Conservation (phyloP, 805 yeast genomes). For the Candida coquimbonensis region DNA sequence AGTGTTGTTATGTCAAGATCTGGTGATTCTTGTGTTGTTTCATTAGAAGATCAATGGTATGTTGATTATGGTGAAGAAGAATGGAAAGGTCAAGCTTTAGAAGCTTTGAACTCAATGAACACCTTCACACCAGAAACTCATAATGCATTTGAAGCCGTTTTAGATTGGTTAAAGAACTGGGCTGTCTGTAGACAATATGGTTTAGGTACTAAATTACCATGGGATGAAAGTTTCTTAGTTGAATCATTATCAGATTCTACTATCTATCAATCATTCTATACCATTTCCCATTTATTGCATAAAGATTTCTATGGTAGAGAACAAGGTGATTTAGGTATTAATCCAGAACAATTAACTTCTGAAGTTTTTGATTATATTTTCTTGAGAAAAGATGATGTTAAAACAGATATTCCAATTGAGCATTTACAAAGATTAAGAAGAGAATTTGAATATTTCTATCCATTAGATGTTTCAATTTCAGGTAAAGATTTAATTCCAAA, state of each 20-base stretch:
- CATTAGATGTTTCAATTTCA: constrained; percentile 84
- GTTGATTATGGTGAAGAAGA: constrained; percentile 91
- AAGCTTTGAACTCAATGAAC: constrained; percentile 69
- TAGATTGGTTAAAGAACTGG: constrained; percentile 97
- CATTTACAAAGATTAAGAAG: constrained; percentile 72
- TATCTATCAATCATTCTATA: constrained; percentile 89
- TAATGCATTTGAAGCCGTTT: constrained; percentile 87
- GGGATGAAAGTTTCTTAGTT: constrained; percentile 91
- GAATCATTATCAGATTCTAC: constrained; percentile 97
- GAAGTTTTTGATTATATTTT: constrained; percentile 91
- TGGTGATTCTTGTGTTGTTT: constrained; percentile 94
- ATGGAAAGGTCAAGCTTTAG: constrained; percentile 80
- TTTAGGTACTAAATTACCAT: constrained; percentile 88
- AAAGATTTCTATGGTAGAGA: constrained; percentile 76
- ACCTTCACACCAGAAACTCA: constrained; percentile 77
- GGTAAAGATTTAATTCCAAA: constrained; percentile 97
- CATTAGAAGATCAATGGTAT: constrained; percentile 98
- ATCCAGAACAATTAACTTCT: constrained; percentile 81
- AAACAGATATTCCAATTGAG: constrained; percentile 54
- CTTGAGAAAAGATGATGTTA: constrained; percentile 53
- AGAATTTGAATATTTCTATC: constrained; percentile 96
- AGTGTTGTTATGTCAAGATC: constrained; percentile 84
- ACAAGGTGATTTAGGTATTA: constrained; percentile 65
- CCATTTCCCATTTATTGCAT: constrained; percentile 82
- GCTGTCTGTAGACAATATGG: constrained; percentile 97